Conservation (phyloP, 2,329 filamentous ascomycete genomes). For the Aschersonia sp. region DNA sequence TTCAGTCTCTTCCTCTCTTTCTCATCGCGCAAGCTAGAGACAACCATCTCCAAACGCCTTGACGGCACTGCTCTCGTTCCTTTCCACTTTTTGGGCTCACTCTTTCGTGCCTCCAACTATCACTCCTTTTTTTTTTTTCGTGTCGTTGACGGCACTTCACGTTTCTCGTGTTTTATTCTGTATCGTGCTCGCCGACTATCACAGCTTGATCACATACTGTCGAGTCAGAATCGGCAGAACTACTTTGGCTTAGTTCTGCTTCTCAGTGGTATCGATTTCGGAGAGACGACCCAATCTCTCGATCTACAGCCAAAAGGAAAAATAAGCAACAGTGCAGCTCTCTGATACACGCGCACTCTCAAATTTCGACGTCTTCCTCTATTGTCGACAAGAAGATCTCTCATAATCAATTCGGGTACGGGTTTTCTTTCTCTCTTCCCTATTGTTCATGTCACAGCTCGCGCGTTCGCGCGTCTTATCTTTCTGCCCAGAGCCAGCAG, state of each 20-base stretch:
- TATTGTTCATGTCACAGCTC: background rate
- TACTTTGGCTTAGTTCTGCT: too few species aligned
- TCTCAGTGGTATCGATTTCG: background rate
- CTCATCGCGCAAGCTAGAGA: background rate
- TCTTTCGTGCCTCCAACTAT: background rate
- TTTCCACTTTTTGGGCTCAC: background rate
- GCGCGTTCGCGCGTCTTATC: too few species aligned
- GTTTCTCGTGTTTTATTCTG: constrained; percentile 1
- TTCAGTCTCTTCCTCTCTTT: constrained; percentile 2
- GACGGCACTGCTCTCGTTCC: constrained; percentile 3
- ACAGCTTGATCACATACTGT: too few species aligned
- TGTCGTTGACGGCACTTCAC: constrained; percentile 5
- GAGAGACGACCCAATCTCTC: background rate
- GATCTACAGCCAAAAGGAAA: background rate
- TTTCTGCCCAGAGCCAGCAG: too few species aligned
- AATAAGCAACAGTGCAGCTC: background rate
- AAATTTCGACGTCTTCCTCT: background rate
- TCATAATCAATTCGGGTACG: background rate
- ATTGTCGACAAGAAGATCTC: background rate
- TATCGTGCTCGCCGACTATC: background rate
- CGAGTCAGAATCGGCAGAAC: too few species aligned
- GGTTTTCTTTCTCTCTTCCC: background rate
- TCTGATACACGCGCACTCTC: background rate
- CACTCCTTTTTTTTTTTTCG: background rate
- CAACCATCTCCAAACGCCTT: background rate